Evolutionary conservation across 345 rosid genomes (phyloP), one percentile per base, ranked within the genome.

Genomic region (Streptanthus diversifolius): DNA sequence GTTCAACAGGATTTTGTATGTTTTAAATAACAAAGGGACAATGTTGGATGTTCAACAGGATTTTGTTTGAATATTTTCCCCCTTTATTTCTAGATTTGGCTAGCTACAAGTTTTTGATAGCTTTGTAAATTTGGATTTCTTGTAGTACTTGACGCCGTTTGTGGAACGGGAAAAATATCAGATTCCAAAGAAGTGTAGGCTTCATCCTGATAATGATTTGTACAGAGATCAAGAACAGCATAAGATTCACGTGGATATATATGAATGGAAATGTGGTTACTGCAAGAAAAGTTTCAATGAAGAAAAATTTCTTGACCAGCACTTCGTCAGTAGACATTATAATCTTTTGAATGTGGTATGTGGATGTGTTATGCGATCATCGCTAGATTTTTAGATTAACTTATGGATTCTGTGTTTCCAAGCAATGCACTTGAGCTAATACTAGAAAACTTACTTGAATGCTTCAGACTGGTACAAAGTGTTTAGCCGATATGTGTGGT

Each of bases 401-500:
- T 32, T 19, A 5, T 44, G 9, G 21, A 0, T 29, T 54, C 39
- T 47, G 10, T 5, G 5, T 17, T 29, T 54, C 1, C 8, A 27
- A 27, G 35, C 6, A 43, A 66, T 18, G 1, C 4, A 24, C 40
- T 29, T 48, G 58, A 63, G 71, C 48, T 49, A 24, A 48, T 51
- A 5, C 37, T 62, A 30, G 5, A 13, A 18, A 29, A 68, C 24
- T 35, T 43, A 8, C 21, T 48, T 77, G 5, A 30, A 30, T 82
- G 60, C 27, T 80, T 71, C 85, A 95, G 99, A 88, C 80, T 66
- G 79, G 32, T 36, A 77, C 86, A 57, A 91, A 86, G 83, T 95
- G 99, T 87, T 81, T 95, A 69, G 97, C 99, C 54, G 93, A 95
- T 80, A 51, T 91, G 49, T 95, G 99, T 77, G 99, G 99, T 27